A percentile compares a stretch with the other conserved stretches of the same genome.
Conservation (phyloP, 129 eudicot genomes). For the Calendula officinalis region DNA sequence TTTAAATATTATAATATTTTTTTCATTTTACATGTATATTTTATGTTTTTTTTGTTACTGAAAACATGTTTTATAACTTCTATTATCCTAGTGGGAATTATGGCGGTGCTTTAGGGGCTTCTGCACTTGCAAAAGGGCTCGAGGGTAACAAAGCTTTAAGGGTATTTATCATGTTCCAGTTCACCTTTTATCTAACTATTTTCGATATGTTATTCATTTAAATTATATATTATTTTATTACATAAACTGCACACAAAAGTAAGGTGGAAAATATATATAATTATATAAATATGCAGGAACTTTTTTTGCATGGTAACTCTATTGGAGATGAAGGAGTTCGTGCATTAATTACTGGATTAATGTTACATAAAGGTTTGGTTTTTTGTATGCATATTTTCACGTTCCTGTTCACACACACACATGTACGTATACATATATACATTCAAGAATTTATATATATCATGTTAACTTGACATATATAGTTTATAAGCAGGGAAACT, state of each 20-base stretch:
- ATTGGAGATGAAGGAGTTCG: conserved; percentile 95
- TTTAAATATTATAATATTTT: not conserved
- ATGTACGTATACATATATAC: not conserved
- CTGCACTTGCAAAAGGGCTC: conserved; percentile 85
- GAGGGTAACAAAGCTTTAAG: conserved; percentile 90
- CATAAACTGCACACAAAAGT: conserved; percentile 1
- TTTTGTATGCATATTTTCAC: conserved; percentile 8
- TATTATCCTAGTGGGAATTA: conserved; percentile 77
- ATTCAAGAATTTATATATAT: conserved; percentile 13
- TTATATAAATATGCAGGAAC: conserved; percentile 56
- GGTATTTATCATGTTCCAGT: conserved; percentile 40
- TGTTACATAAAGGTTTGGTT: conserved; percentile 61
- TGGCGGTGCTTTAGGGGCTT: conserved; percentile 94
- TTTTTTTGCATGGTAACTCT: conserved; percentile 79
- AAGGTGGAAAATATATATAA: not conserved
- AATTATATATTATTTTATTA: conserved; percentile 10
- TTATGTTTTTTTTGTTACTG: conserved; percentile 15
- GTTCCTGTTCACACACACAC: not conserved
- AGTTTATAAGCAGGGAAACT: conserved; percentile 55
- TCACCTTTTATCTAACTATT: not conserved
- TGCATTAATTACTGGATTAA: conserved; percentile 74
- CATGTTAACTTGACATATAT: conserved; percentile 28
- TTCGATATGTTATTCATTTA: not conserved
- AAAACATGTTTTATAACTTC: conserved; percentile 16
- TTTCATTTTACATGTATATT: not conserved